Base-by-base conservation (phyloP, 169 alveolate genomes). In the Cryptosporidium sp. region DNA sequence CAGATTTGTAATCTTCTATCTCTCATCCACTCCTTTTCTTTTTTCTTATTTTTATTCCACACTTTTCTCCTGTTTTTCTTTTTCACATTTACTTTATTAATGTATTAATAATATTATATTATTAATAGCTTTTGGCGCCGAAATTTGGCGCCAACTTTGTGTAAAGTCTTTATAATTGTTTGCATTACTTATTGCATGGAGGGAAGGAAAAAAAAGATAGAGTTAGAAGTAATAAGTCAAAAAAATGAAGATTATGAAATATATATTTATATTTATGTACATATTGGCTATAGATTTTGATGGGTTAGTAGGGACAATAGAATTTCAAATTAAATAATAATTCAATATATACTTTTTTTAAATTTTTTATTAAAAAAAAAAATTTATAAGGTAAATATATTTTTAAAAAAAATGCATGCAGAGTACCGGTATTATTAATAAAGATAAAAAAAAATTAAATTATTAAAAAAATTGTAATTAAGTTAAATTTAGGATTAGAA, bases 331-430 rank as follows among this genome's bases (percentile, higher is more conserved):
- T 45, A 45, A 45, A 12, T 3, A 45, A 10, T 45, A 45, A 45
- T 45, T 37, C 2, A 37, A 37, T 37, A 37, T 37, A 37, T 2
- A 37, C 5, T 37, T 37, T 37, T 37, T 16, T 21, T 59, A n/a
- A n/a, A n/a, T n/a, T n/a, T n/a, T n/a, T n/a, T n/a, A n/a, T 59
- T 26, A 2, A 59, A 59, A 5, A 31, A 31, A 62, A 21, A 4
- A 5, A 35, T 26, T 16, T 26, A 10, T 8, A 48, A 48, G 39
- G 70, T 18, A n/a, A 23, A 52, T 18, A 14, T 14, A 4, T 50
- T 50, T n/a, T n/a, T n/a, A 50, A 52, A 16, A 52, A 18, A 55
- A 55, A 21, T 55, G 65, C 65, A 55, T 55, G 65, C 65, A 55
- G 65, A 55, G 65, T 55, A 55, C 65, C 65, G 65, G 65, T 33